These are phyloP conservation scores for Boletus edulis DNA, from an alignment of 768 basidiomycete species.

Conservation along the genomic window DNA sequence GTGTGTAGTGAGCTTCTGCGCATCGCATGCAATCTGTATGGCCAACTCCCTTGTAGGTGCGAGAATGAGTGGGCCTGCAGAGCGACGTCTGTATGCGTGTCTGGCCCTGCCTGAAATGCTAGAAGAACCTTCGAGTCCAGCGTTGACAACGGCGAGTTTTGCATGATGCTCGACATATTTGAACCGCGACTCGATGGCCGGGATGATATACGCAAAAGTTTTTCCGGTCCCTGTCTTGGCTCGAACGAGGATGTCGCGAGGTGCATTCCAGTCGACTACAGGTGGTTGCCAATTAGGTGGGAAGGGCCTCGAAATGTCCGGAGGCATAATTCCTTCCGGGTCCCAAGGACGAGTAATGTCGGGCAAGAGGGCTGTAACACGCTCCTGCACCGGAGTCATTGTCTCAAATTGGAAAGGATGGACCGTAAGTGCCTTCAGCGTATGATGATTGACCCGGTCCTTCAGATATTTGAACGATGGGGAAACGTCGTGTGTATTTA, in stretches of 20 bases:
- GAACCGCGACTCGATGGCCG: slow-evolving; percentile 77
- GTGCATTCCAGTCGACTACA: slow-evolving; percentile 4
- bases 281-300: not conserved
- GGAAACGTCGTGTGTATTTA: not conserved
- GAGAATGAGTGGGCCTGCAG: slow-evolving; percentile 76
- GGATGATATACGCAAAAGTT: slow-evolving; percentile 84
- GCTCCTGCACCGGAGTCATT: slow-evolving; percentile 83
- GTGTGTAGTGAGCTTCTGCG: slow-evolving; percentile 58
- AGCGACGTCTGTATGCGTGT: slow-evolving; percentile 39
- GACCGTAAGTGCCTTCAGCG: slow-evolving; percentile 58
- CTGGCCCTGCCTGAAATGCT: slow-evolving; percentile 31
- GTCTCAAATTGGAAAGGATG: slow-evolving; percentile 62
- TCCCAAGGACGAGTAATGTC: slow-evolving; percentile 56
- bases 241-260: slow-evolving; percentile 78
- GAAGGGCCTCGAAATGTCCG: not conserved
- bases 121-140: slow-evolving; percentile 37
- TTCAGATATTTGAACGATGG: slow-evolving; percentile 37
- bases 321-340: slow-evolving; percentile 23
- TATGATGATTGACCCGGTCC: slow-evolving; percentile 36
- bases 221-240: slow-evolving; percentile 91
- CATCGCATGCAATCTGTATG: slow-evolving; percentile 86
- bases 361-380: slow-evolving; percentile 76
- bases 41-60: slow-evolving; percentile 90
- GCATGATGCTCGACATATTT: slow-evolving; percentile 50
- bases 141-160: slow-evolving; percentile 39